phyloP scores from a whole-genome alignment of 345 rosid species.

The Microthlaspi erraticum region DNA sequence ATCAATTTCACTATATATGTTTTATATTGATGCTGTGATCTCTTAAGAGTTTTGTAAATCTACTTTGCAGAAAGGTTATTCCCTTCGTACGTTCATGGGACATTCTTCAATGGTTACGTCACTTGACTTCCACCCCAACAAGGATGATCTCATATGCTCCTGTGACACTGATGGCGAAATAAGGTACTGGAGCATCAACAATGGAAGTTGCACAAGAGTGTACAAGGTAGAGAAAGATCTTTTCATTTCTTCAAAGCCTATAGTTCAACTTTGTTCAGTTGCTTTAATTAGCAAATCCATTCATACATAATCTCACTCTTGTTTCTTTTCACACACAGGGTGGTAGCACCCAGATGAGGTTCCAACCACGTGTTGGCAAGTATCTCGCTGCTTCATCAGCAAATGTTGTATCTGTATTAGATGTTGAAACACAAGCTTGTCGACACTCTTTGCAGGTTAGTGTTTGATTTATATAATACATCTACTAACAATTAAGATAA shows the following conservation, averaged over 20 bases:
- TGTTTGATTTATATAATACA: conserved; percentile 4
- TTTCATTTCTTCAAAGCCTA: not conserved
- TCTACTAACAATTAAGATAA: not conserved
- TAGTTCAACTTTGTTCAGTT: not conserved
- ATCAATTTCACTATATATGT: conserved; percentile 5
- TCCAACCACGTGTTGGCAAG: conserved; percentile 89
- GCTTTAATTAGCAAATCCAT: not conserved
- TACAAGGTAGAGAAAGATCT: conserved; percentile 69
- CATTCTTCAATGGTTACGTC: conserved; percentile 77
- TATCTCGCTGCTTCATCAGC: conserved; percentile 92
- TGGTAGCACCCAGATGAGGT: conserved; percentile 81
- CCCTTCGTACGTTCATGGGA: conserved; percentile 83
- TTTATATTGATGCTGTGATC: conserved; percentile 21
- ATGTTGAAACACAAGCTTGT: conserved; percentile 80
- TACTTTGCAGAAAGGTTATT: conserved; percentile 76
- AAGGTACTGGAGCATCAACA: conserved; percentile 89
- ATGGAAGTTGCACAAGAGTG: conserved; percentile 74
- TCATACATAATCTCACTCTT: conserved; percentile 6
- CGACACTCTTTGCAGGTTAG: conserved; percentile 78
- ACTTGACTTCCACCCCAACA: conserved; percentile 90
- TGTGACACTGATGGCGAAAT: conserved; percentile 92
- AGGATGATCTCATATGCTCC: conserved; percentile 92
- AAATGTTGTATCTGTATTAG: conserved; percentile 82
- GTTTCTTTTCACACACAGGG: conserved; percentile 52
- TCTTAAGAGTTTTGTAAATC: conserved; percentile 15